A percentile compares a stretch with the other conserved stretches of the same genome.
These are phyloP conservation scores for Trichoderma sp. DNA, from an alignment of 2,329 filamentous ascomycete species.

Conservation along the genomic window DNA sequence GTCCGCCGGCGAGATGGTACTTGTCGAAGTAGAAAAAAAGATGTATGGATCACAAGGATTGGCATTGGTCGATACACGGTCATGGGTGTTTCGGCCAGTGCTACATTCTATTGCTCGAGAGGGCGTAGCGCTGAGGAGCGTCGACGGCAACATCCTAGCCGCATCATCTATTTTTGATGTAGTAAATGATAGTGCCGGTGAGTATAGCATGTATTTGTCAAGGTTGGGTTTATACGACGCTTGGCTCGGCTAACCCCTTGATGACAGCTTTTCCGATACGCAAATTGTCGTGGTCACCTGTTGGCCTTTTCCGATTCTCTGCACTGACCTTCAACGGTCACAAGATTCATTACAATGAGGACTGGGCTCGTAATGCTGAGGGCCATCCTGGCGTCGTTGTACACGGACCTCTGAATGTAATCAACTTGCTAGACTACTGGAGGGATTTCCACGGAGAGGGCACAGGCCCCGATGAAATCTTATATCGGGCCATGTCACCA, in stretches of 20 bases:
- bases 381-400: constrained; percentile 71
- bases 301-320: constrained; percentile 73
- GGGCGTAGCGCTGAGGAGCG: not conserved
- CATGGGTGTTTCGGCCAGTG: constrained; percentile 46
- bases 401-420: constrained; percentile 76
- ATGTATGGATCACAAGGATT: constrained; percentile 52
- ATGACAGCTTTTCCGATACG: constrained; percentile 26
- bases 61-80: constrained; percentile 54
- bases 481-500: constrained; percentile 68
- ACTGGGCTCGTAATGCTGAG: constrained; percentile 64
- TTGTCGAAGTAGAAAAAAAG: constrained; percentile 63
- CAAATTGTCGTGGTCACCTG: constrained; percentile 44
- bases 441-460: constrained; percentile 47
- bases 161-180: constrained; percentile 29
- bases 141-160: constrained; percentile 22
- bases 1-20: constrained; percentile 59
- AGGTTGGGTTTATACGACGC: not conserved
- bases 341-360: constrained; percentile 75
- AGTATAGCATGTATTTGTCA: constrained; percentile 2
- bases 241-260: not conserved
- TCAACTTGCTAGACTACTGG: constrained; percentile 68
- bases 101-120: constrained; percentile 24
- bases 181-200: constrained; percentile 18
- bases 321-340: constrained; percentile 85
- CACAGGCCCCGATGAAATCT: constrained; percentile 40